phyloP scores from a whole-genome alignment of 768 basidiomycete genomes.

The Lepiota venenata region DNA sequence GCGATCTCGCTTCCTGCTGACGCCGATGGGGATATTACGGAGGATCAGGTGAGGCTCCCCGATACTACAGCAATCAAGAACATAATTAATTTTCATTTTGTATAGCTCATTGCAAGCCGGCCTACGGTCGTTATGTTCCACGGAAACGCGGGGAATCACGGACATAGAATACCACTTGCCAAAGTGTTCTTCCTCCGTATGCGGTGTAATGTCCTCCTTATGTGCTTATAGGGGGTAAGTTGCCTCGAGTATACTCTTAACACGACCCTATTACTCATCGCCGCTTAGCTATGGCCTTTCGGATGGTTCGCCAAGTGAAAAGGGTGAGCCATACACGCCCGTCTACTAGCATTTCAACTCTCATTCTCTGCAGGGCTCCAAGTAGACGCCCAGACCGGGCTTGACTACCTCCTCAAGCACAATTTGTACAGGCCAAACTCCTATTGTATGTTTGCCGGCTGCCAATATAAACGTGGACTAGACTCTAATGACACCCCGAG shows the following conservation, averaged over 20 bases:
- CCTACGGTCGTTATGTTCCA: slow-evolving; percentile 95
- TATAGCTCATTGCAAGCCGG: slow-evolving; percentile 46
- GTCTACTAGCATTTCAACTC: not conserved
- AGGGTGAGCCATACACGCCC: slow-evolving; percentile 42
- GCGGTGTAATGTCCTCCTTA: slow-evolving; percentile 92
- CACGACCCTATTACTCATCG: not conserved
- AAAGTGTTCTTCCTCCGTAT: slow-evolving; percentile 76
- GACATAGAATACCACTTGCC: slow-evolving; percentile 89
- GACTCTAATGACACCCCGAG: slow-evolving; percentile 26
- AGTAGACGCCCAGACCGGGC: slow-evolving; percentile 80
- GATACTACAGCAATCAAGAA: not conserved
- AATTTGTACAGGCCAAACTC: slow-evolving; percentile 61
- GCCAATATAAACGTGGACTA: not conserved
- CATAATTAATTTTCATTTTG: not conserved
- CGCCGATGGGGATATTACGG: slow-evolving; percentile 36
- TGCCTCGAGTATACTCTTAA: not conserved
- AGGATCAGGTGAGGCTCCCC: slow-evolving; percentile 52
- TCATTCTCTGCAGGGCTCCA: slow-evolving; percentile 52
- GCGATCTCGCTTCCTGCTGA: slow-evolving; percentile 21
- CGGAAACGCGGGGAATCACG: slow-evolving; percentile 84
- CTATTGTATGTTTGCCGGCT: slow-evolving; percentile 47
- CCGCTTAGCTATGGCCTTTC: slow-evolving; percentile 76
- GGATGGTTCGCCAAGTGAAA: slow-evolving; percentile 83
- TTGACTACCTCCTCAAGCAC: slow-evolving; percentile 70
- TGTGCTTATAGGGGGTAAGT: slow-evolving; percentile 89